Conservation (phyloP, 352 stramenopile species). For the Pythium chondricola region DNA sequence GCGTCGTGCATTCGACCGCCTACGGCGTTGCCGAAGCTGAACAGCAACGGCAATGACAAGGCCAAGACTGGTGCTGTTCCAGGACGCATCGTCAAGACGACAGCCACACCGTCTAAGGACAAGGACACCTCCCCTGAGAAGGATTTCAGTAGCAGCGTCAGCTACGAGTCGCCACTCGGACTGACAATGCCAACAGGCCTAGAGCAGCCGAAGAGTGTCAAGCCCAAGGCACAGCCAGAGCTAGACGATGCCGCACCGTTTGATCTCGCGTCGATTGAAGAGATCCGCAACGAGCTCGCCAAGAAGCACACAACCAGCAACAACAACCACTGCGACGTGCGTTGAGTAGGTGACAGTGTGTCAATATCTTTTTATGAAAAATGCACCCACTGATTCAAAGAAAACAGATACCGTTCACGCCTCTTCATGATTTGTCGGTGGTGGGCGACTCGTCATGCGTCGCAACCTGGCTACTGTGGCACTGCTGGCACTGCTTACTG, state of each 20-base stretch:
- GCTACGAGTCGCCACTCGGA: conserved; percentile 17
- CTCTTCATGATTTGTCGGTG: too few relatives aligned
- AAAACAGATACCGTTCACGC: too few relatives aligned
- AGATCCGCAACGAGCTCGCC: conserved; percentile 51
- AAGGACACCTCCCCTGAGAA: background rate
- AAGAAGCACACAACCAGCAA: conserved; percentile 32
- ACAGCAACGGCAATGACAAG: background rate
- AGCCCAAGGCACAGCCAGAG: conserved; percentile 11
- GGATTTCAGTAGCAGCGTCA: background rate
- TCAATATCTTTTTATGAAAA: background rate
- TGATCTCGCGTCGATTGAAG: conserved; percentile 42
- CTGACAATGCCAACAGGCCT: conserved; percentile 15
- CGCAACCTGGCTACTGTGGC: too few relatives aligned
- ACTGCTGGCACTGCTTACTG: too few relatives aligned
- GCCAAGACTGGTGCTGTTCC: conserved; percentile 28
- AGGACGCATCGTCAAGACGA: conserved; percentile 40
- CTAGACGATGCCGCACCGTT: conserved; percentile 29
- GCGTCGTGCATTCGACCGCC: conserved; percentile 17
- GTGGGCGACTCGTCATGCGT: too few relatives aligned
- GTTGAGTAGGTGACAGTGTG: background rate
- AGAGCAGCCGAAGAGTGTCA: conserved; percentile 2
- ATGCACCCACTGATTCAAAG: too few relatives aligned
- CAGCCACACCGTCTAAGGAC: conserved; percentile 15
- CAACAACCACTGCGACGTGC: conserved; percentile 6
- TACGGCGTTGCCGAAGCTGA: conserved; percentile 16